phyloP scores from a whole-genome alignment of 345 rosid genomes.

The Linum tenue region DNA sequence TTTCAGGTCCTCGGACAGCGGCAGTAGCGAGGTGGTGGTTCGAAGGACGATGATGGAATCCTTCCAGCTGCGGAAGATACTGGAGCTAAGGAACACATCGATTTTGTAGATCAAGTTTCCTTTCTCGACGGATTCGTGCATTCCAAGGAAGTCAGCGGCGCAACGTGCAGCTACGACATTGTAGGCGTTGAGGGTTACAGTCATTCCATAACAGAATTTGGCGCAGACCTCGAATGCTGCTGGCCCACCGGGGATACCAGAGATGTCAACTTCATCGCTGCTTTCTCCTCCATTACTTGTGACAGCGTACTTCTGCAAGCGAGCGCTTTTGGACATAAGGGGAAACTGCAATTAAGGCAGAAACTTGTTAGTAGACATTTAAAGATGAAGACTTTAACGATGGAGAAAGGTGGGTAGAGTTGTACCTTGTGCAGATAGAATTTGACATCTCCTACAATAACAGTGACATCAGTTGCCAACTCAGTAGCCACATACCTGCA shows the following conservation, averaged over 20 bases:
- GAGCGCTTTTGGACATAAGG: constrained; percentile 64
- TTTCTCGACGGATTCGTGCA: constrained; percentile 68
- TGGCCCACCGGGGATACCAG: constrained; percentile 71
- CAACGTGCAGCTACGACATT: constrained; percentile 65
- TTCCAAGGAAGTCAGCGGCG: constrained; percentile 74
- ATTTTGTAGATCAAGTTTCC: constrained; percentile 77
- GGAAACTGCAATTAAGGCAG: constrained; percentile 49
- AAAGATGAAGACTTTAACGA: neutral
- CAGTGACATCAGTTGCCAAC: constrained; percentile 58
- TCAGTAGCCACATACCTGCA: constrained; percentile 64
- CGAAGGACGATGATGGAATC: constrained; percentile 79
- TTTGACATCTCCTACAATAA: constrained; percentile 47
- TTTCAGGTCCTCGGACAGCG: constrained; percentile 62
- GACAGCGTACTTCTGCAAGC: constrained; percentile 51
- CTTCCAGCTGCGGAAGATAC: constrained; percentile 81
- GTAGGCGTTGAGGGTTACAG: constrained; percentile 66
- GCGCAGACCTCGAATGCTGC: constrained; percentile 77
- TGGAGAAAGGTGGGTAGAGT: neutral
- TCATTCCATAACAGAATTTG: constrained; percentile 80
- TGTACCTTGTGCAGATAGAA: constrained; percentile 82
- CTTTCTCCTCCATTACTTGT: constrained; percentile 31
- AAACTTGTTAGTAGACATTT: neutral
- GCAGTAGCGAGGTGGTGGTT: constrained; percentile 42
- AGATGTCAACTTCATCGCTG: constrained; percentile 43
- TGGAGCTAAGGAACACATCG: constrained; percentile 66